Percentiles rank a stretch among this genome's conserved stretches.
Conservation (phyloP, 2,329 filamentous ascomycete genomes). For the Colletotrichum graminicola region DNA sequence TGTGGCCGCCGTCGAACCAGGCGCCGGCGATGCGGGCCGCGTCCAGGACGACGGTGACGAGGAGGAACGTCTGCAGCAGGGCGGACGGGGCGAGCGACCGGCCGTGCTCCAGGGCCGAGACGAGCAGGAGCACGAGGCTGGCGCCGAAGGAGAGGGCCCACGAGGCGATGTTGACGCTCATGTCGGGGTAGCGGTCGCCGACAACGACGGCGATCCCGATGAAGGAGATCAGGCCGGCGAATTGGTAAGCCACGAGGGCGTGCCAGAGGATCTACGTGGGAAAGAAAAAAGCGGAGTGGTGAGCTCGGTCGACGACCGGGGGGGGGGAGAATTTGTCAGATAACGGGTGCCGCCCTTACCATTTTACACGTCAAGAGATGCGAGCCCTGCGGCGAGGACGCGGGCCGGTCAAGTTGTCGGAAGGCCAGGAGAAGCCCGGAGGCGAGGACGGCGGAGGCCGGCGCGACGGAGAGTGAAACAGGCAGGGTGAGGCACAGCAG, state of each 20-base stretch:
- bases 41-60: not conserved
- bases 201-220: not conserved
- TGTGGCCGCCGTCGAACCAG: not conserved
- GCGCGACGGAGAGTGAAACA: not conserved
- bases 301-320: not conserved
- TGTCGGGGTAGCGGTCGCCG: not conserved
- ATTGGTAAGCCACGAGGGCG: not conserved
- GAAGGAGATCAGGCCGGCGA: not conserved
- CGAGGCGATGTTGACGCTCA: not conserved
- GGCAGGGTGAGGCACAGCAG: not conserved
- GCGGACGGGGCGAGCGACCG: constrained; percentile 17
- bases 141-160: not conserved
- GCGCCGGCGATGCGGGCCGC: not conserved
- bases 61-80: constrained; percentile 13
- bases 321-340: too few species aligned
- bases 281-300: not conserved
- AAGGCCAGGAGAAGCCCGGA: not conserved
- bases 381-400: not conserved
- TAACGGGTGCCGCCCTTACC: not conserved
- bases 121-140: constrained; percentile 6
- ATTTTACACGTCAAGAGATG: not conserved
- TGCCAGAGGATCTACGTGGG: constrained; percentile 15
- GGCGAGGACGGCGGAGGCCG: not conserved
- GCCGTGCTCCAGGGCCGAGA: constrained; percentile 1
- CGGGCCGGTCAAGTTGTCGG: not conserved